Conservation (phyloP, 371 early-diverging fungal genomes). For the Catenaria anguillulae region DNA sequence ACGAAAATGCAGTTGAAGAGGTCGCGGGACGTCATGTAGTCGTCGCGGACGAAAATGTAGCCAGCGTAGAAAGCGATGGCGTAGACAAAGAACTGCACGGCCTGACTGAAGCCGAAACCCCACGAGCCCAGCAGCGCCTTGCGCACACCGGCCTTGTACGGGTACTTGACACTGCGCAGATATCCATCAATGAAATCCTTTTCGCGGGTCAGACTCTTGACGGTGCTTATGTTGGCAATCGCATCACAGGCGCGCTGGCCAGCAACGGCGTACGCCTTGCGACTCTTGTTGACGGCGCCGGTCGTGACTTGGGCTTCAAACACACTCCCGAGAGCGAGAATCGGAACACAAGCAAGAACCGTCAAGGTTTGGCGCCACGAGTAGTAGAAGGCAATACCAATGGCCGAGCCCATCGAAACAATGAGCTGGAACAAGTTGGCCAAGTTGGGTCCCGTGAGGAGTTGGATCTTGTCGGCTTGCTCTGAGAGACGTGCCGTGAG, state of each 20-base stretch:
- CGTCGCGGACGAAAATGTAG: conserved; percentile 30
- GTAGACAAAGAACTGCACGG: not conserved
- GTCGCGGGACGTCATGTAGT: conserved; percentile 25
- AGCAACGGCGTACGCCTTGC: conserved; percentile 27
- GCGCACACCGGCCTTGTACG: not conserved
- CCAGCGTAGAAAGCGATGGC: conserved; percentile 29
- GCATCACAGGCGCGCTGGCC: conserved; percentile 10
- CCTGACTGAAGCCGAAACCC: not conserved
- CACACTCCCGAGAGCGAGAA: conserved; percentile 48
- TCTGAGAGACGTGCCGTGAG: too few relatives aligned
- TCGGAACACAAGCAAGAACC: conserved; percentile 71
- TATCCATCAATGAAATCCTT: not conserved
- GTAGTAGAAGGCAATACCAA: conserved; percentile 61
- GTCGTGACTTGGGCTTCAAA: conserved; percentile 29
- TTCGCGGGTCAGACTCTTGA: conserved; percentile 6
- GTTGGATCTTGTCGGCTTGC: conserved; percentile 50
- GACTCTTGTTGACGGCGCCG: conserved; percentile 30
- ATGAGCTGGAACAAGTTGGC: conserved; percentile 56
- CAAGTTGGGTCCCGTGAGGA: conserved; percentile 60
- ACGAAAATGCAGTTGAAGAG: conserved; percentile 19
- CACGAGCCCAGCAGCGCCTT: not conserved
- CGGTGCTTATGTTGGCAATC: conserved; percentile 4
- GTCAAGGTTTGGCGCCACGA: conserved; percentile 39
- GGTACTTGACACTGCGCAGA: not conserved
- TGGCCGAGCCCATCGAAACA: conserved; percentile 75